phyloP scores from a whole-genome alignment of 116 monocot genomes.

The Papilionanthe hybrid region DNA sequence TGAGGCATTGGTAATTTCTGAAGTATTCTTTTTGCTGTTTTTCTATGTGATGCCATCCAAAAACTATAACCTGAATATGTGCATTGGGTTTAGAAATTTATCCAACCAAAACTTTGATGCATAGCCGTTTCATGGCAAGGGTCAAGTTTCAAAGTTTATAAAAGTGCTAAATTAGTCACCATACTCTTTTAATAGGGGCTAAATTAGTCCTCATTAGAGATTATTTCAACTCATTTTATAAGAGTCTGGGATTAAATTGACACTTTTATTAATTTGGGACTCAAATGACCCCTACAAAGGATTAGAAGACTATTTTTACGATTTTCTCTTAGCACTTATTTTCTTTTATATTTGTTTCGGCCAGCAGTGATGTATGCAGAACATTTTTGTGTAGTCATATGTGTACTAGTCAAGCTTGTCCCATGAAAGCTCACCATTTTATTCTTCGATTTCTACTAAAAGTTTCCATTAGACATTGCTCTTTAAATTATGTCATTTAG shows the following conservation, averaged over 20 bases:
- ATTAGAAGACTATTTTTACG: too few relatives aligned
- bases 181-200: too few relatives aligned
- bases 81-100: neutral
- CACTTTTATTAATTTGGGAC: too few relatives aligned
- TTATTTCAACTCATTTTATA: too few relatives aligned
- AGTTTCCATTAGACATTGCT: neutral
- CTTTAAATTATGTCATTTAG: neutral
- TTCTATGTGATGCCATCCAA: neutral
- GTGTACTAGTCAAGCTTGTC: neutral
- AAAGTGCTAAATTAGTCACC: too few relatives aligned
- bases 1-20: slow-evolving; percentile 79
- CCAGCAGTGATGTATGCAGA: neutral
- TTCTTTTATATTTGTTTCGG: neutral
- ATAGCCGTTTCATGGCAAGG: neutral
- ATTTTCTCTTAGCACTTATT: neutral
- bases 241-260: too few relatives aligned
- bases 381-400: neutral
- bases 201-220: too few relatives aligned
- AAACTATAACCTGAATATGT: neutral
- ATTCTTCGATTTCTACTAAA: neutral
- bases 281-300: too few relatives aligned
- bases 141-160: too few relatives aligned
- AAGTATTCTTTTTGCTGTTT: neutral
- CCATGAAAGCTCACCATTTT: neutral
- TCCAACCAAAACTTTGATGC: neutral